Base-by-base conservation (phyloP, 78 protist species). In the Mastigamoeba balamuthi region DNA sequence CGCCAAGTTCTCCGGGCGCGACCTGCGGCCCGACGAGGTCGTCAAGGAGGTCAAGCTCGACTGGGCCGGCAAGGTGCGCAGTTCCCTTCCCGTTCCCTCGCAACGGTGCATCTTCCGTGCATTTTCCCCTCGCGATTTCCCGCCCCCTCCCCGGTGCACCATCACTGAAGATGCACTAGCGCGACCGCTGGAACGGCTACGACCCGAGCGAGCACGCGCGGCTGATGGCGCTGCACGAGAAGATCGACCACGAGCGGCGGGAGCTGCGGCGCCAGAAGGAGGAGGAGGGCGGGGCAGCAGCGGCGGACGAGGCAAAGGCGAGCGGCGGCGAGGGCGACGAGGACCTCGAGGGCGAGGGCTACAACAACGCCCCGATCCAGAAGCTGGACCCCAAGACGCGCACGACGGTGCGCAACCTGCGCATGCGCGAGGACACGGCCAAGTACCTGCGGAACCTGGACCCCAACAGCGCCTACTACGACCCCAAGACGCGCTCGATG, bases 401-500 rank as follows among this genome's bases (percentile, higher is more conserved):
- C 41, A 89, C 90, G 0, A 78, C 93, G 6, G 82, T 90, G 48
- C 68, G 96, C 28, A 92, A 92, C 69, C 67, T 92, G 36, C 88
- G 95, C 36, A 84, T 86, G 77, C 88, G 98, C 36, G 98, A 96
- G 39, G 98, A 98, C 85, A 94, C 93, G 0, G 98, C 99, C 52
- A 97, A 97, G 82, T 97, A 95, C 66, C 82, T 97, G 40, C 76
- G 52, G 40, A 95, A 97, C 74, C 73, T 95, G 29, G 97, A 95
- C 82, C 43, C 53, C 44, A 86, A 97, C 71, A 78, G 92, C 0
- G 98, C 99, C 3, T 77, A 84, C 75, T 98, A 97, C 79, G 99
- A 98, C 74, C 99, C 99, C 6, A 95, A 95, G 85, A 89, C 97
- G 9, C 93, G 99, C 9, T 69, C 97, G 5, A 91, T 97, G 99